phyloP scores from a whole-genome alignment of 2,329 filamentous ascomycete genomes.

The Fusarium protoensiforme region DNA sequence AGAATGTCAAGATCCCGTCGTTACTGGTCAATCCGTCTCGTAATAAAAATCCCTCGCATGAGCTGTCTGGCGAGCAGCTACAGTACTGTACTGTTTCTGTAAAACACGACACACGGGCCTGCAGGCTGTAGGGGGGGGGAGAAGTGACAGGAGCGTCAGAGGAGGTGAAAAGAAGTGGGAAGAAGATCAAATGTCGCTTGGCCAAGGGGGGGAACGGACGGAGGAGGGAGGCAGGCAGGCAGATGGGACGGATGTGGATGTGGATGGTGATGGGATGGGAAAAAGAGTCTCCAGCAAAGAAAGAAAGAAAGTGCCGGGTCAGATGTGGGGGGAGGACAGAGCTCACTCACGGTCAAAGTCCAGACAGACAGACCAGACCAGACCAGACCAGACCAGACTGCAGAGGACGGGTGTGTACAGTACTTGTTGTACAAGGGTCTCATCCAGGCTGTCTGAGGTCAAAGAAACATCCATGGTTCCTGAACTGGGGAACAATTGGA shows the following conservation, averaged over 20 bases:
- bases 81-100: background rate
- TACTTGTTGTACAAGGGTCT: constrained; percentile 4
- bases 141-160: background rate
- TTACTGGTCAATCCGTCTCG: constrained; percentile 13
- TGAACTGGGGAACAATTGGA: constrained; percentile 10
- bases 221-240: constrained; percentile 2
- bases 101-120: background rate
- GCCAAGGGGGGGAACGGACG: background rate
- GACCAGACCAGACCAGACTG: background rate
- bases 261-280: background rate
- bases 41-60: constrained; percentile 23
- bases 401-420: background rate
- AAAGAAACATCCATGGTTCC: background rate
- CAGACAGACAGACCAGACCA: background rate
- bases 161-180: constrained; percentile 10
- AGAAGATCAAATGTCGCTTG: constrained; percentile 27
- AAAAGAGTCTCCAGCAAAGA: constrained; percentile 21
- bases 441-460: background rate
- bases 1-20: constrained; percentile 13
- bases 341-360: background rate
- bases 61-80: constrained; percentile 16
- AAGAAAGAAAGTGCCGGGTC: constrained; percentile 32
- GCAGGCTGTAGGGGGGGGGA: background rate
- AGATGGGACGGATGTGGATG: constrained; percentile 3
- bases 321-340: constrained; percentile 28